A percentile compares a stretch with the other conserved stretches of the same genome.
phyloP scores from a whole-genome alignment of 2,329 filamentous ascomycete species.

The Thielaviopsis populi region DNA sequence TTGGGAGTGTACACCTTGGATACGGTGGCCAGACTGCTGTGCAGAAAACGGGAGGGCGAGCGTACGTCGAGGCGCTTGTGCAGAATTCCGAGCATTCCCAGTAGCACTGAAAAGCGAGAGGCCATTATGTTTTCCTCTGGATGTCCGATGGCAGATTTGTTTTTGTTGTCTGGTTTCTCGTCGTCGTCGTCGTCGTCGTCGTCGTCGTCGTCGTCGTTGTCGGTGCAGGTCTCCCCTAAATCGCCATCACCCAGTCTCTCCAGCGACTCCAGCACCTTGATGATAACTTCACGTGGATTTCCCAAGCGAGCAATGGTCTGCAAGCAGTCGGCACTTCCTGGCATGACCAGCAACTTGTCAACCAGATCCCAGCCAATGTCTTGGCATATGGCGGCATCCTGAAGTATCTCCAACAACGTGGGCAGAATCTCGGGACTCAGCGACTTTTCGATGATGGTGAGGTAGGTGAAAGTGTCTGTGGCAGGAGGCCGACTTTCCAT shows the following conservation, averaged over 20 bases:
- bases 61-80: conserved; percentile 63
- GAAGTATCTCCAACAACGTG: conserved; percentile 50
- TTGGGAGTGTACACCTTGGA: conserved; percentile 48
- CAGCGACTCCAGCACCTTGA: conserved; percentile 64
- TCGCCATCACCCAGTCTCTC: conserved; percentile 36
- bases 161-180: conserved; percentile 15
- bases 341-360: conserved; percentile 53
- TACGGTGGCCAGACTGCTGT: conserved; percentile 59
- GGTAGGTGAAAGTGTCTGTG: conserved; percentile 58
- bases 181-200: conserved; percentile 22
- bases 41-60: conserved; percentile 63
- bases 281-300: conserved; percentile 66
- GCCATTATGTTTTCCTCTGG: conserved; percentile 16
- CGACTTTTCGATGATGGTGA: conserved; percentile 63
- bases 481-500: conserved; percentile 35
- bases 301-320: conserved; percentile 61
- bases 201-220: conserved; percentile 27
- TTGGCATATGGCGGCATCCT: conserved; percentile 51
- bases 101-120: conserved; percentile 45
- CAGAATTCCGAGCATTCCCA: conserved; percentile 57
- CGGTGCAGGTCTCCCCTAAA: conserved; percentile 21
- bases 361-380: conserved; percentile 79
- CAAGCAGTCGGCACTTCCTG: conserved; percentile 54
- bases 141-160: not conserved
- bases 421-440: conserved; percentile 52